phyloP scores from a whole-genome alignment of 305 asterid species.

The Fraxinus velutina region DNA sequence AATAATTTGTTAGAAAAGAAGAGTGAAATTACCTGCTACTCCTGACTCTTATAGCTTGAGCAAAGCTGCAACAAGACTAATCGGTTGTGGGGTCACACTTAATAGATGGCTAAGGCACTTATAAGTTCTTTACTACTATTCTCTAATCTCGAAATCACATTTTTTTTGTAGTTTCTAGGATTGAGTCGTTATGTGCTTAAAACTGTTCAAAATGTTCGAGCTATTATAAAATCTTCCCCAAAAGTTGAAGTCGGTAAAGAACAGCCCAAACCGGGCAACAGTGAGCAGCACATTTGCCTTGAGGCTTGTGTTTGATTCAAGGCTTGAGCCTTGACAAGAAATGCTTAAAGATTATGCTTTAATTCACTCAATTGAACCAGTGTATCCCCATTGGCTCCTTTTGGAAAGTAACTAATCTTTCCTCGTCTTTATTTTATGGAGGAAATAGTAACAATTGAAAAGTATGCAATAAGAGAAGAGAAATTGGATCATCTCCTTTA shows the following conservation, averaged over 20 bases:
- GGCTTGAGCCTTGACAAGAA: background rate
- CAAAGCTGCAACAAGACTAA: background rate
- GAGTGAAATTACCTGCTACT: background rate
- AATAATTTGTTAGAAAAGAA: background rate
- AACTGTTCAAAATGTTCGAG: background rate
- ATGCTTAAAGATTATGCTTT: background rate
- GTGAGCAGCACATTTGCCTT: background rate
- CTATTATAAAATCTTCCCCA: background rate
- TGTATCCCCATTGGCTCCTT: background rate
- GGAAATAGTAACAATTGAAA: background rate
- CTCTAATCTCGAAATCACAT: background rate
- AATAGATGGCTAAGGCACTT: background rate
- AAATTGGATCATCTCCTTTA: background rate
- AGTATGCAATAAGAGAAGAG: background rate
- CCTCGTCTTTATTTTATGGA: background rate
- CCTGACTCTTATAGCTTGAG: background rate
- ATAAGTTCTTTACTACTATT: background rate
- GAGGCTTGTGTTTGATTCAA: background rate
- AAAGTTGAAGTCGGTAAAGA: background rate
- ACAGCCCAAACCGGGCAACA: background rate
- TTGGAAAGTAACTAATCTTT: background rate
- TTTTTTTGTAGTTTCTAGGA: background rate
- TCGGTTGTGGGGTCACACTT: background rate
- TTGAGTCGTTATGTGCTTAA: background rate
- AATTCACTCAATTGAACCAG: background rate